These are phyloP conservation scores for Beauveria sp. DNA, from an alignment of 2,329 filamentous ascomycete species.

Conservation along the genomic window DNA sequence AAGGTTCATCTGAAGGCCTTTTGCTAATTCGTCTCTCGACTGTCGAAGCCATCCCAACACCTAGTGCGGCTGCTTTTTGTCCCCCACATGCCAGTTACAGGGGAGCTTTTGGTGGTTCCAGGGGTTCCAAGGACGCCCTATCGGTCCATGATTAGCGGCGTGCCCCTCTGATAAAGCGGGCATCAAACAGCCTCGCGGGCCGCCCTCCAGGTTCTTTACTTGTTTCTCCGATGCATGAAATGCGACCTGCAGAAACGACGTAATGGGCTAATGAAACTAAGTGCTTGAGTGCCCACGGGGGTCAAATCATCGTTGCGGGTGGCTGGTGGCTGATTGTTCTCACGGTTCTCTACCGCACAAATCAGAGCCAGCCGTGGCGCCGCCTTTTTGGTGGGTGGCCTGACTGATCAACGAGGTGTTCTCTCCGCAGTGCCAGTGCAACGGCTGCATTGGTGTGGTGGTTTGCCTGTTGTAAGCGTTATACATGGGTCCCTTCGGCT, in stretches of 20 bases:
- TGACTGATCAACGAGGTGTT: no score
- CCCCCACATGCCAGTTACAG: no score
- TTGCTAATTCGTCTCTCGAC: no score
- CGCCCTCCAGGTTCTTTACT: neutral
- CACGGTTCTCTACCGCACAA: neutral
- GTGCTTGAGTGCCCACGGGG: constrained; percentile 3
- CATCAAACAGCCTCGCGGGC: neutral
- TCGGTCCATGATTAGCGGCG: neutral
- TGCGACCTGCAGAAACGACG: neutral
- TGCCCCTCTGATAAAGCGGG: neutral
- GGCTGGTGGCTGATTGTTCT: neutral
- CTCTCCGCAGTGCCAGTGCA: no score
- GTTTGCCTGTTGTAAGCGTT: no score
- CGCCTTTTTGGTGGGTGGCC: no score
- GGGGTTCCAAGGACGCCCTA: neutral
- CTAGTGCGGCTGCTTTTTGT: no score
- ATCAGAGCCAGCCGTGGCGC: neutral
- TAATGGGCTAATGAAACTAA: neutral
- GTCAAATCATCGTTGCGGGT: neutral
- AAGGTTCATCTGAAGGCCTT: no score
- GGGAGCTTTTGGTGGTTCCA: no score
- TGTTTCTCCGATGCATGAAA: neutral
- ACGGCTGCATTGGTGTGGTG: no score
- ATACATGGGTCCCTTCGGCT: no score
- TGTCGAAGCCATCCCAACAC: no score